Evolutionary conservation across 306 rosid species (phyloP).

Genomic region (Corylus avellana): DNA sequence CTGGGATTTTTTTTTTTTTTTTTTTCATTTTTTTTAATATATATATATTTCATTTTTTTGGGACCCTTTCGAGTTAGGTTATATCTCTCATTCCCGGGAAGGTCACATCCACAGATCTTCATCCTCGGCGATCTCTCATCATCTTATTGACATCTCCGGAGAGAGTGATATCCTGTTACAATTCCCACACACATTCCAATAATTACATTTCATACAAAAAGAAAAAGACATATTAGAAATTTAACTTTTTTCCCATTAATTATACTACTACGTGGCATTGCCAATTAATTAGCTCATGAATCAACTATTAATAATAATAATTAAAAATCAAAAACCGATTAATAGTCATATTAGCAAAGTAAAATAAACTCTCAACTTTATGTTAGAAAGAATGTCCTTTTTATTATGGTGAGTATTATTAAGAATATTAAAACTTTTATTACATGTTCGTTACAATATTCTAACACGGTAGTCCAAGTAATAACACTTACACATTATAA

Average conservation of each 20-base stretch:
- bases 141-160: conserved; percentile 55
- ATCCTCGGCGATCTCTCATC: conserved; percentile 73
- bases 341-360: too few species aligned
- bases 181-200: conserved; percentile 38
- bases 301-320: too few species aligned
- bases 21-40: not conserved
- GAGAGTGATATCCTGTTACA: conserved; percentile 53
- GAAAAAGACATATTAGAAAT: not conserved
- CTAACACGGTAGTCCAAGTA: too few species aligned
- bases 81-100: conserved; percentile 48
- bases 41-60: conserved; percentile 3
- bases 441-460: too few species aligned
- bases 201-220: conserved; percentile 18
- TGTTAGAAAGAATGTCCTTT: not conserved
- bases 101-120: conserved; percentile 71
- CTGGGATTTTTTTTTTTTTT: conserved; percentile 45
- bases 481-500: too few species aligned
- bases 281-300: too few species aligned
- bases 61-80: conserved; percentile 45
- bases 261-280: too few species aligned
- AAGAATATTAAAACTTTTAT: too few species aligned
- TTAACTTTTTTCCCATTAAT: too few species aligned
- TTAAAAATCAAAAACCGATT: not conserved
- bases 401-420: not conserved
- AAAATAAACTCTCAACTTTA: not conserved